These are phyloP conservation scores for Gossypium schwendimanii DNA, from an alignment of 441 rosid species.

Conservation along the genomic window DNA sequence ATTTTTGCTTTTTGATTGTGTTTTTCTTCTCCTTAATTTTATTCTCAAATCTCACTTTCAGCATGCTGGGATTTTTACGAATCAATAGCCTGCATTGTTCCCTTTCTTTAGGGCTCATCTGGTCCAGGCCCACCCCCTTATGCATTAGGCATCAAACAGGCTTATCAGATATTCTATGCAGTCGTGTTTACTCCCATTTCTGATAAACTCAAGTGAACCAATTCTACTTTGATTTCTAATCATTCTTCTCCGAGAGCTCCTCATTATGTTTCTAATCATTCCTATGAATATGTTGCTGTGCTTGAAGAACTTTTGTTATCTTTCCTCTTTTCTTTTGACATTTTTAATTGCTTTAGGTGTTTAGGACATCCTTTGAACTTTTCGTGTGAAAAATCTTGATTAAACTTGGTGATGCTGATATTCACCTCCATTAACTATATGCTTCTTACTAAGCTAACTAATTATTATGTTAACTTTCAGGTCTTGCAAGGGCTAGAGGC, in stretches of 20 bases:
- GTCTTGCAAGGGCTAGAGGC: conserved; percentile 95
- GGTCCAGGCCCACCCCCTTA: background rate
- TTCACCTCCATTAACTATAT: background rate
- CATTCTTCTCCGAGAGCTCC: background rate
- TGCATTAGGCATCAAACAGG: background rate
- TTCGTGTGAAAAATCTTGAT: background rate
- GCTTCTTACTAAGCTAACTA: conserved; percentile 9
- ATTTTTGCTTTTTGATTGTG: conserved; percentile 2
- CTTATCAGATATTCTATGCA: background rate
- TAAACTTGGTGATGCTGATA: background rate
- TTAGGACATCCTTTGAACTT: background rate
- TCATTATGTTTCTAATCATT: background rate
- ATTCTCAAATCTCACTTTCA: background rate
- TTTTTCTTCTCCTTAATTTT: conserved; percentile 10
- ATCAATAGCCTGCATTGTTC: background rate
- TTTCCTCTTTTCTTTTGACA: background rate
- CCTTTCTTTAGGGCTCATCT: background rate
- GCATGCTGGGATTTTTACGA: background rate
- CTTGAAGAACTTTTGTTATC: background rate
- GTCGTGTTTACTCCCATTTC: background rate
- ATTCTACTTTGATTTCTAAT: background rate
- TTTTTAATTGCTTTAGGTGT: background rate
- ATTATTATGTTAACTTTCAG: conserved; percentile 37
- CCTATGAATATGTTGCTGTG: background rate
- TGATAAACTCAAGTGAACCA: background rate